Percentiles rank a stretch among this genome's conserved stretches.
Conservation (phyloP, 257 asterid species). For the Eustoma russellianum region DNA sequence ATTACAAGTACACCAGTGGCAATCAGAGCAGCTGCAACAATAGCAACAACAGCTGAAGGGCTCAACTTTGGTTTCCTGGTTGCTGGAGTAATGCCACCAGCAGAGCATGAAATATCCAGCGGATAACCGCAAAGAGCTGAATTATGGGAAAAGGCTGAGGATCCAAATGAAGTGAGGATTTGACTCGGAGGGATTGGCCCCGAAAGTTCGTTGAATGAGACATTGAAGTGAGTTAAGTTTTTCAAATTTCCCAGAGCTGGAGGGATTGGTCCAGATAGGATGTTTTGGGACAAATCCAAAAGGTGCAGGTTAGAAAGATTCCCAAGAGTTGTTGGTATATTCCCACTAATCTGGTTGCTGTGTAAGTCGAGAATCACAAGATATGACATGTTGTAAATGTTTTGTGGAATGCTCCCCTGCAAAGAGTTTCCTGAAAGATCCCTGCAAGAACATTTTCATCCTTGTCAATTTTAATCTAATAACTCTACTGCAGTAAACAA, state of each 20-base stretch:
- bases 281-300: slow-evolving; percentile 64
- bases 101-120: slow-evolving; percentile 36
- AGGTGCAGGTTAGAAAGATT: slow-evolving; percentile 49
- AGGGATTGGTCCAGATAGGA: slow-evolving; percentile 56
- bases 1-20: slow-evolving; percentile 59
- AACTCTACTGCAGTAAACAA: not conserved
- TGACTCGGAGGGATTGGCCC: slow-evolving; percentile 61
- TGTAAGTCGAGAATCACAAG: slow-evolving; percentile 69
- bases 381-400: slow-evolving; percentile 52
- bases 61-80: slow-evolving; percentile 53
- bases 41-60: slow-evolving; percentile 60
- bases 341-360: slow-evolving; percentile 50
- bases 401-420: slow-evolving; percentile 51
- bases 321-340: slow-evolving; percentile 55
- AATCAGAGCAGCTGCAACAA: slow-evolving; percentile 78
- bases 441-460: slow-evolving; percentile 33
- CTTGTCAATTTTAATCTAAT: slow-evolving; percentile 8
- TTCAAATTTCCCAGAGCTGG: slow-evolving; percentile 39
- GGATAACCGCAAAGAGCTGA: slow-evolving; percentile 77
- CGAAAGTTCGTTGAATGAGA: slow-evolving; percentile 71
- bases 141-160: slow-evolving; percentile 60
- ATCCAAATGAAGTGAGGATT: slow-evolving; percentile 50
- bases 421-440: slow-evolving; percentile 61
- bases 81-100: slow-evolving; percentile 14
- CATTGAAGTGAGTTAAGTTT: slow-evolving; percentile 53